Evolutionary conservation across 768 basidiomycete genomes (phyloP), one percentile per base, ranked within the genome.

Genomic region (Lentinula lateritia): DNA sequence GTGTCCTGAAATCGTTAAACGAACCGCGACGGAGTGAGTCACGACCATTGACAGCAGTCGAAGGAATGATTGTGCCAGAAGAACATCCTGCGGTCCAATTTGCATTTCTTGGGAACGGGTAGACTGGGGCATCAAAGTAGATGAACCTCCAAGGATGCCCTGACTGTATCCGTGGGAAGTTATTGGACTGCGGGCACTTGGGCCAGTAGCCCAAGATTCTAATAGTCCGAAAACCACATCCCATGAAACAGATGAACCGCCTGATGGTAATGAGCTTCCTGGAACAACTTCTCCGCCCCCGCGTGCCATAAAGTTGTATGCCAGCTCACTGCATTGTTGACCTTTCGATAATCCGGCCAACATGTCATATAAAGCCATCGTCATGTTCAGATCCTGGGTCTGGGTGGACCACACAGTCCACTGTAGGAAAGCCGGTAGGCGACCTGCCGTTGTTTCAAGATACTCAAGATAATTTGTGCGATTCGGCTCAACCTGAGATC

Each of bases 321-420:
- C 89, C 10, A 92, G 78, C 67, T 93, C 90, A 66, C 92, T 92
- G 67, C 91, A 92, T 66, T 89, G 87, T 61, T 89, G 87, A 0
- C 94, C 94, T 56, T 89, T 88, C 2, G 92, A 83, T 32, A 95
- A 78, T 20, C 95, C 92, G 7, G 83, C 79, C 35, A 97, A 76
- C 95, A 95, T 95, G 66, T 95, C 91, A 69, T 93, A 94, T 56
- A 94, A 73, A 0, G 92, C 90, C 65, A 86, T 87, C 43, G 88
- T 79, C 84, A 93, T 87, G 1, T 83, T 83, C 6, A 82, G 68
- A 63, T 93, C 90, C 62, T 88, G 83, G 5, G 83, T 78, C 60
- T 92, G 86, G 0, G 91, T 90, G 0, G 89, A 90, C 89, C 89
- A 90, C 8, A 92, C 85, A 0, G 92, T 92, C 94, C 93, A 96